Evolutionary conservation across 2,329 filamentous ascomycete species (phyloP).

Genomic region (Pseudofabraea citricarpa): DNA sequence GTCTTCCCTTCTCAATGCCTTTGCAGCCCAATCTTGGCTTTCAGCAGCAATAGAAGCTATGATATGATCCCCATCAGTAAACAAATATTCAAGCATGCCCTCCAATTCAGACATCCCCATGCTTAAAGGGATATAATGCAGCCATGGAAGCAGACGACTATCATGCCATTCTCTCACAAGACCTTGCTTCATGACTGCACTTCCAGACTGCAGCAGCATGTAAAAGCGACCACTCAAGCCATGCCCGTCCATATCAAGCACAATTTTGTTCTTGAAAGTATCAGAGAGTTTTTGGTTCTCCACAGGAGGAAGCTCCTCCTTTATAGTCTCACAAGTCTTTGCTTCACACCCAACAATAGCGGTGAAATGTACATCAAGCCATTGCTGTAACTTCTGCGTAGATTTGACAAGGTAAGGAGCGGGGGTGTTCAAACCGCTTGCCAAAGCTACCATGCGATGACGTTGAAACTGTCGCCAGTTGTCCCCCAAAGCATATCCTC

Average conservation of each 20-base stretch:
- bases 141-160: constrained; percentile 65
- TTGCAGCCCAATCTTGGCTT: constrained; percentile 3
- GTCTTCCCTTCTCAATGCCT: constrained; percentile 5
- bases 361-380: not conserved
- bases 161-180: constrained; percentile 78
- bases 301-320: not conserved
- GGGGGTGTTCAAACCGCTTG: constrained; percentile 38
- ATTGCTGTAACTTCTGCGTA: not conserved
- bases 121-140: constrained; percentile 76
- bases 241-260: constrained; percentile 72
- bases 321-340: not conserved
- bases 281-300: not conserved
- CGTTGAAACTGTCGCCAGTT: constrained; percentile 49
- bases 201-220: constrained; percentile 60
- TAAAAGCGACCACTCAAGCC: constrained; percentile 62
- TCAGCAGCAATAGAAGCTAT: constrained; percentile 46
- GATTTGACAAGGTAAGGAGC: not conserved
- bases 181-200: constrained; percentile 68
- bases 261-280: not conserved
- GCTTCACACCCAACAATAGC: not conserved
- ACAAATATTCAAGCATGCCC: constrained; percentile 66
- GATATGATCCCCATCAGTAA: constrained; percentile 63
- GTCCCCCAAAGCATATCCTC: not conserved
- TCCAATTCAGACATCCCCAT: constrained; percentile 66
- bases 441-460: constrained; percentile 46